Conservation (phyloP, 305 asterid genomes). For the Fraxinus baroniana region DNA sequence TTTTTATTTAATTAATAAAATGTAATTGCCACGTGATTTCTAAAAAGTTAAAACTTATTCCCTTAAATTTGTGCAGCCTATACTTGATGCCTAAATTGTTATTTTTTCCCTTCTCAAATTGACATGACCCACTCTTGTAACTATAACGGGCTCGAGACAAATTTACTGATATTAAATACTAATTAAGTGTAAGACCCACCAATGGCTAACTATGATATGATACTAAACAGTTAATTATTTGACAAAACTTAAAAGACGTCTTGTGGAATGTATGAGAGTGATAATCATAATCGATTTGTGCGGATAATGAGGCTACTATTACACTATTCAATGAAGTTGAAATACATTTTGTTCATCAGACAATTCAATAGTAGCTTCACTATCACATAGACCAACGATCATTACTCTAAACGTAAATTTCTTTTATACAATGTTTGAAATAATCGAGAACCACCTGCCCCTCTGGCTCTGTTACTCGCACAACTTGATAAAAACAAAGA, state of each 20-base stretch:
- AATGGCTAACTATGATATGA: not conserved
- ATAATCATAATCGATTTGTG: not conserved
- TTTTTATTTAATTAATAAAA: too few relatives aligned
- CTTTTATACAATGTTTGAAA: not conserved
- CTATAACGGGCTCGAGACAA: not conserved
- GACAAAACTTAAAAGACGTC: not conserved
- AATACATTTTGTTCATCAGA: not conserved
- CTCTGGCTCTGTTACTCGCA: not conserved
- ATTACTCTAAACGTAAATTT: not conserved
- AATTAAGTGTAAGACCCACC: not conserved
- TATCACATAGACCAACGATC: not conserved
- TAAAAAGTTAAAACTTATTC: not conserved
- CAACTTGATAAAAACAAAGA: not conserved
- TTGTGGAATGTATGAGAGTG: not conserved
- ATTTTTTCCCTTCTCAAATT: not conserved
- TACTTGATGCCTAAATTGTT: not conserved
- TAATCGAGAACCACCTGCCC: not conserved
- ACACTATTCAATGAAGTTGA: not conserved
- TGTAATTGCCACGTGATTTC: not conserved
- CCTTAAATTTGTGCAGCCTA: not conserved
- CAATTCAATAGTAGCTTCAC: not conserved
- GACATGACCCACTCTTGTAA: not conserved
- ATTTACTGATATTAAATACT: not conserved
- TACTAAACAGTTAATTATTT: not conserved
- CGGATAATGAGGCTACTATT: not conserved